These are phyloP conservation scores for Penicillium sp. DNA, from an alignment of 2,329 filamentous ascomycete species.

Conservation along the genomic window DNA sequence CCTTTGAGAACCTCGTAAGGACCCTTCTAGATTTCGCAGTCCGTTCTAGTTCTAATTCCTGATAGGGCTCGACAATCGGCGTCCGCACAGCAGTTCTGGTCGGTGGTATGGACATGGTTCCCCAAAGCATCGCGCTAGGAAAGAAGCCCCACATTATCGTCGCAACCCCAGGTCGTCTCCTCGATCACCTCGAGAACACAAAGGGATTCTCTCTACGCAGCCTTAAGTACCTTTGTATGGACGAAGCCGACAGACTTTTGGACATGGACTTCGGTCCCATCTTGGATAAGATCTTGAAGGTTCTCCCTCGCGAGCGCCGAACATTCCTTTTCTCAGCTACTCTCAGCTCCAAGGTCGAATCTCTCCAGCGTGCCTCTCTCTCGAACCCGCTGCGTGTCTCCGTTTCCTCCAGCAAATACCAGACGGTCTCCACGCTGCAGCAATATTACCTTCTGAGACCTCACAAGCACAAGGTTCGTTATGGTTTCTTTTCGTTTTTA, in stretches of 20 bases:
- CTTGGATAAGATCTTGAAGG: conserved; percentile 89
- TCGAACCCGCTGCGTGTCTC: conserved; percentile 80
- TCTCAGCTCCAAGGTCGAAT: conserved; percentile 91
- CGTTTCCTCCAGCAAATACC: conserved; percentile 80
- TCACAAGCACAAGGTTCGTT: conserved; percentile 67
- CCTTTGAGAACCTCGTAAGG: conserved; percentile 78
- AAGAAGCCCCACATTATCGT: conserved; percentile 95
- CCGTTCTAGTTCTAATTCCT: background rate
- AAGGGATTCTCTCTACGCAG: conserved; percentile 86
- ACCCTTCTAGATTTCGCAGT: background rate
- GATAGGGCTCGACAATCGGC: conserved; percentile 67
- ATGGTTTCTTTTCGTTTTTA: background rate
- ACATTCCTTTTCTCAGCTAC: conserved; percentile 95
- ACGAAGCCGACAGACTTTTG: conserved; percentile 85
- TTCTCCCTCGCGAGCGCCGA: conserved; percentile 71
- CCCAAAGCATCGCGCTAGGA: conserved; percentile 85
- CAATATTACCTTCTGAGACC: conserved; percentile 87
- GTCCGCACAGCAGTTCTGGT: conserved; percentile 84
- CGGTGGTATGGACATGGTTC: conserved; percentile 93
- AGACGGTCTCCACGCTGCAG: conserved; percentile 84
- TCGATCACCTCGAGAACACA: conserved; percentile 94
- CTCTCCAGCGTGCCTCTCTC: conserved; percentile 83
- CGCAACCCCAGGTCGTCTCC: conserved; percentile 81
- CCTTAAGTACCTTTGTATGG: conserved; percentile 88
- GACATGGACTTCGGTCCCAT: conserved; percentile 94